Conservation (phyloP, 2,329 filamentous ascomycete species). For the Penicillium capsulatum region DNA sequence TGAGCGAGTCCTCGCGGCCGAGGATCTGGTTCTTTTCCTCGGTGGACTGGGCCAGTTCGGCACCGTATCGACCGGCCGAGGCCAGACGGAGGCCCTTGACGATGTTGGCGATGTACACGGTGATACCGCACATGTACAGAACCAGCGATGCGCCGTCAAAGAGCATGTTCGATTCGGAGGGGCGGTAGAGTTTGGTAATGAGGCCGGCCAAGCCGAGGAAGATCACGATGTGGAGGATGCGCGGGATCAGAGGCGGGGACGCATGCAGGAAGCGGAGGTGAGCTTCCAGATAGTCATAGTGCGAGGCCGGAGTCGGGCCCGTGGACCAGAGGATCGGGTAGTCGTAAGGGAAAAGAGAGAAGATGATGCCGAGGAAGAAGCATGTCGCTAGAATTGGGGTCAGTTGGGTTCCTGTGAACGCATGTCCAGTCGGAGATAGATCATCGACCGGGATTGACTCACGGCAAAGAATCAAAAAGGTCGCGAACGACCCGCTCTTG, state of each 20-base stretch:
- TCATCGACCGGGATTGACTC: too few relatives aligned
- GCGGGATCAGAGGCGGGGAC: conserved; percentile 84
- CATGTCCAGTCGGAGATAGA: too few relatives aligned
- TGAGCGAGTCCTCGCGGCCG: conserved; percentile 80
- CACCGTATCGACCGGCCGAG: conserved; percentile 64
- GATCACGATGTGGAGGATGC: conserved; percentile 91
- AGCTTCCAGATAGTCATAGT: conserved; percentile 79
- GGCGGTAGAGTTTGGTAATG: conserved; percentile 90
- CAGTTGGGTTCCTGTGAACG: neutral
- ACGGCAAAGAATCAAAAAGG: conserved; percentile 96
- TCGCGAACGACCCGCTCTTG: conserved; percentile 69
- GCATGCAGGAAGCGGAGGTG: conserved; percentile 90
- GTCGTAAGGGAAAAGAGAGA: conserved; percentile 90
- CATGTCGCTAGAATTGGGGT: conserved; percentile 62
- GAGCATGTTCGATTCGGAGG: conserved; percentile 88
- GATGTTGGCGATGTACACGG: conserved; percentile 94
- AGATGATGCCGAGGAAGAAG: conserved; percentile 98
- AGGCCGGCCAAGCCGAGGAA: conserved; percentile 83
- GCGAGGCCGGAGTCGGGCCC: conserved; percentile 46
- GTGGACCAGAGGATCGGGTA: conserved; percentile 48
- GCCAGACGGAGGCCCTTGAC: conserved; percentile 89
- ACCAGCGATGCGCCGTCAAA: conserved; percentile 75
- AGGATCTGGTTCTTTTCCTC: conserved; percentile 64
- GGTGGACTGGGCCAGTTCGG: conserved; percentile 33
- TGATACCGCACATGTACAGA: conserved; percentile 77